phyloP scores from a whole-genome alignment of 441 rosid genomes.

The Adansonia rubrostipa region DNA sequence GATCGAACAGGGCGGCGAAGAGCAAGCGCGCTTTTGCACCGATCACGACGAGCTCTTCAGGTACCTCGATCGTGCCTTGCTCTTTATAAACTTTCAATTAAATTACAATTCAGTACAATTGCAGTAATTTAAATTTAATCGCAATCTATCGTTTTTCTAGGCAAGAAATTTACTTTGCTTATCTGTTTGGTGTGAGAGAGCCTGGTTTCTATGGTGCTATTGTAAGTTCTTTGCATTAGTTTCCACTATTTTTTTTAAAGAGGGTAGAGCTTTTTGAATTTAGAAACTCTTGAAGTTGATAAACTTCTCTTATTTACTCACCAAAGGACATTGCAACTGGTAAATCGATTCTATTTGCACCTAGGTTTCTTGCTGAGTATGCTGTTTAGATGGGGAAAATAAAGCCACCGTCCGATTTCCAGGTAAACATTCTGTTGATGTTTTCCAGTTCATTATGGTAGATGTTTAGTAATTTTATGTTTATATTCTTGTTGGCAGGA shows the following conservation, averaged over 20 bases:
- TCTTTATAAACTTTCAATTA: background rate
- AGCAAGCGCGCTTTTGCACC: conserved; percentile 77
- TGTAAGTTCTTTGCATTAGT: conserved; percentile 52
- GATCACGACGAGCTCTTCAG: conserved; percentile 92
- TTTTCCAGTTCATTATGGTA: background rate
- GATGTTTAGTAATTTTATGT: conserved; percentile 15
- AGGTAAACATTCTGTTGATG: conserved; percentile 45
- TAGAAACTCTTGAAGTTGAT: conserved; percentile 25
- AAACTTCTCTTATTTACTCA: conserved; percentile 10
- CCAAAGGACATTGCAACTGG: conserved; percentile 81
- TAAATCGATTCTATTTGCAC: conserved; percentile 76
- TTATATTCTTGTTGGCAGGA: conserved; percentile 54
- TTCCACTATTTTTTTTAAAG: background rate
- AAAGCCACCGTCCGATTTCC: conserved; percentile 61
- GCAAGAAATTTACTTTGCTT: conserved; percentile 72
- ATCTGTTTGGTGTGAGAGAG: conserved; percentile 83
- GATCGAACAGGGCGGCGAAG: conserved; percentile 76
- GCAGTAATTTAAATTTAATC: background rate
- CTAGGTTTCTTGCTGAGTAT: conserved; percentile 79
- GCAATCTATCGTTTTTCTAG: conserved; percentile 35
- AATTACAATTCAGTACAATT: background rate
- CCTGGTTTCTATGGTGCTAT: conserved; percentile 89
- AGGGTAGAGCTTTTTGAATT: conserved; percentile 5
- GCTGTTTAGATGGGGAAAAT: conserved; percentile 96
- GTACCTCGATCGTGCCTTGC: conserved; percentile 35